Evolutionary conservation across 139 green algal genomes (phyloP), one percentile per base, ranked within the genome.

Genomic region (Closterium sp.): DNA sequence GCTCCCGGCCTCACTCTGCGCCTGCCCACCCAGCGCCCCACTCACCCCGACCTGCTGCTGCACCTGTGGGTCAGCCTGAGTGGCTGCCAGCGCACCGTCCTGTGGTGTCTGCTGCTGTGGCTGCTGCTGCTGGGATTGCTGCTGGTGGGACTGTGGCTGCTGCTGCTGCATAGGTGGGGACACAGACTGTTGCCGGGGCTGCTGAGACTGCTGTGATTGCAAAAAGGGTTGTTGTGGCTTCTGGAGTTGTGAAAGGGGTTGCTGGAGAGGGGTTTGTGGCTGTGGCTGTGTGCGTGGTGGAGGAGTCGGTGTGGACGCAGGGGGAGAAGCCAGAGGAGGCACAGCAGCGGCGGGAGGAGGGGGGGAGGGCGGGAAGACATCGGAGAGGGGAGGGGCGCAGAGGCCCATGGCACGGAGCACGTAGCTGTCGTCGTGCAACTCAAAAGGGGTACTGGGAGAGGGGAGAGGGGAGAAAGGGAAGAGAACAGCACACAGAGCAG

Each of bases 371-470:
- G 86, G 35, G 31, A 89, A 69, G 25, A 89, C 86, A 69, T 89
- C 87, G 32, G n/a, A 16, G 87, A 38, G 33, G 31, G 31, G 87
- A 34, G 87, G 33, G 28, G 31, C 35, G 81, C 43, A 83, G 23
- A 93, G 87, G 3, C 91, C 87, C 91, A 93, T 93, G 30, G 87
- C 88, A 32, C 86, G 25, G 4, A 99, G 92, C 69, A 99, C 95
- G 64, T 96, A 94, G 33, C 95, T 95, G 94, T 98, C 97, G 87
- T 98, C 97, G 81, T 96, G 95, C 21, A 99, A 95, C 43, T 96
- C 93, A 94, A 99, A 98, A 0, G 96, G 95, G 25, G 94, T 94
- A 2, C 89, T 88, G 84, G 10, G 0, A 38, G 33, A 23, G 38
- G 35, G 6, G 25, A 38, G 12, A 23, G 35, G 89, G 34, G 16